Base-by-base conservation (phyloP, 2,329 filamentous ascomycete species). In the Trichoderma polysporum region DNA sequence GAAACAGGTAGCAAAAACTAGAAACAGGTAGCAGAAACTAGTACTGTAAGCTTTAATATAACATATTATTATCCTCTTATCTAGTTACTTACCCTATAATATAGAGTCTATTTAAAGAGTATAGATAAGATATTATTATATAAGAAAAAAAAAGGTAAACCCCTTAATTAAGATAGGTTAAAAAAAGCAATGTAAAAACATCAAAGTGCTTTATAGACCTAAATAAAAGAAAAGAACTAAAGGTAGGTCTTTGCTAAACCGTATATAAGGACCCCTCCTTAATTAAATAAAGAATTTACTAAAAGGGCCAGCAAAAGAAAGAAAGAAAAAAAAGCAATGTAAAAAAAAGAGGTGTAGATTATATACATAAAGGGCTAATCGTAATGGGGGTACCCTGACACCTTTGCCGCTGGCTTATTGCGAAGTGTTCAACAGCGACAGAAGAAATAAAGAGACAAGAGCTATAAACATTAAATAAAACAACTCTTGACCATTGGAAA, bases 401-500 rank as follows among this genome's bases (percentile, higher is more conserved):
- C 27, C 15, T 31, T 31, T 31, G 2, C 50, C 50, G 50, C 27
- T n/a, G 27, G 50, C 58, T 49, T 29, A 41, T 29, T 50, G 25
- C 13, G 25, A 17, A 10, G 17, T 12, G 19, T n/a, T 10, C 25
- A 17, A 35, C 39, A 3, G n/a, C 12, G 15, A n/a, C n/a, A 19
- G 29, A 17, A 15, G 33, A 22, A 54, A 12, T 15, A 62, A 62
- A 50, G 31, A 45, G 31, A 22, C 59, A 45, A 25, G 37, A 33
- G 47, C 45, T n/a, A 13, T 22, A 62, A 45, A 31, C 13, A 15
- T 7, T 35, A 63, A 49, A 25, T 45, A 12, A 63, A 63, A 62
- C 35, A 19, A 41, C 22, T n/a, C 60, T 49, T 35, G n/a, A 37
- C 19, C 49, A 53, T n/a, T 63, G 49, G 54, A 63, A 63, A 35